Conservation (phyloP, 768 basidiomycete species). For the Mycena alexandri region DNA sequence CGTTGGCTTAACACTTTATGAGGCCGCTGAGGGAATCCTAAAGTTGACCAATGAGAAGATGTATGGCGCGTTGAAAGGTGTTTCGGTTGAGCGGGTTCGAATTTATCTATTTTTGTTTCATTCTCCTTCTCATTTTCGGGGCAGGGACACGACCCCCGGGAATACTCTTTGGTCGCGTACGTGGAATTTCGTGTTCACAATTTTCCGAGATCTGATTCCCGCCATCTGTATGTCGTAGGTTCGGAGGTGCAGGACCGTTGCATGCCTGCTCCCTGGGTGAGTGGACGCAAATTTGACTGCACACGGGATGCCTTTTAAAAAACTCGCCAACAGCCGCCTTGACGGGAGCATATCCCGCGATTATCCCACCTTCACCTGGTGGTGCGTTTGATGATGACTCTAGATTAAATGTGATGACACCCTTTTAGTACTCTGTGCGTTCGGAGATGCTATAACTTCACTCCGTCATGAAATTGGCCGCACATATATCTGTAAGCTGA, state of each 20-base stretch:
- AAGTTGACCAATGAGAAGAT: constrained; percentile 46
- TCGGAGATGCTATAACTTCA: constrained; percentile 46
- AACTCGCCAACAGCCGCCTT: neutral
- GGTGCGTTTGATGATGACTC: constrained; percentile 28
- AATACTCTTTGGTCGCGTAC: constrained; percentile 42
- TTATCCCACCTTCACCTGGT: constrained; percentile 47
- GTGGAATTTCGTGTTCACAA: no score
- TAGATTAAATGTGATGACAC: neutral
- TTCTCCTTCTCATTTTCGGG: neutral
- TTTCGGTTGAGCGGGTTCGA: constrained; percentile 43
- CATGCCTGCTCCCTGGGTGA: constrained; percentile 44
- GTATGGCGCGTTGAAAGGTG: constrained; percentile 47
- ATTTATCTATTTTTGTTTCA: neutral
- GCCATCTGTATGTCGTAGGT: constrained; percentile 21
- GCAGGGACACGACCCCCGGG: constrained; percentile 48
- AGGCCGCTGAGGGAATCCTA: constrained; percentile 48
- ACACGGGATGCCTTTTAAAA: neutral
- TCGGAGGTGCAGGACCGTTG: constrained; percentile 46
- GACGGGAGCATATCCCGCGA: constrained; percentile 41
- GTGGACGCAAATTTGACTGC: neutral
- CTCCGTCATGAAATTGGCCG: constrained; percentile 44
- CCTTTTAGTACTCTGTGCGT: constrained; percentile 45
- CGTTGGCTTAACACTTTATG: constrained; percentile 40
- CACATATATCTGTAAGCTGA: constrained; percentile 41
- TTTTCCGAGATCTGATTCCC: no score